Evolutionary conservation across 73 alveolate species (phyloP), one percentile per base, ranked within the genome.

Genomic region (Paramecium pentaurelia): DNA sequence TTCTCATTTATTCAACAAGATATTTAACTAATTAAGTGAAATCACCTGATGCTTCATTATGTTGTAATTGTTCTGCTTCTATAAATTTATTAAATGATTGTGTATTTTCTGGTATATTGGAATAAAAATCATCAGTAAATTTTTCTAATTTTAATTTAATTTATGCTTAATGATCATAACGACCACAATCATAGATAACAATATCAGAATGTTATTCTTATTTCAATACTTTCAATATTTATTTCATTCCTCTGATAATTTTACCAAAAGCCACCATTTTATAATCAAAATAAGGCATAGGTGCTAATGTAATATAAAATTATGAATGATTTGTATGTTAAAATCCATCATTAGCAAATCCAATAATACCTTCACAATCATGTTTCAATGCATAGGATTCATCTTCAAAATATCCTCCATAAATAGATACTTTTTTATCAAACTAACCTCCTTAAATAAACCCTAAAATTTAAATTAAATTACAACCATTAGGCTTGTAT

Each of bases 181-280:
- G 32, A 45, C 91, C 91, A 80, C 91, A 80, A 80, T 80, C 73
- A 20, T 25, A 22, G 47, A 80, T 80, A 2, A 27, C 58, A 27
- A 80, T 80, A 12, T 42, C 34, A 40, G 30, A 9, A 14, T 22
- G 44, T 45, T 8, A 9, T 27, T 80, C 91, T n/a, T 40, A 47
- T 80, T 80, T 80, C 18, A 80, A 64, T 8, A 47, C 71, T 47
- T 80, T 80, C 14, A 32, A 27, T 22, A 80, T 20, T 27, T 22
- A 18, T 47, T 89, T 89, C 42, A 89, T 58, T 9, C 94, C 94
- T 18, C 84, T 40, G 10, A 89, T 71, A 1, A 89, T 73, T 71
- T 83, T 89, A 12, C 94, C 94, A 32, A 89, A 89, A 8, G 94
- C 94, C 37, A 89, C 94, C 64, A 54, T 89, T 44, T 89, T 89